Conservation (phyloP, 495 filamentous ascomycete genomes). For the Halenospora varia region DNA sequence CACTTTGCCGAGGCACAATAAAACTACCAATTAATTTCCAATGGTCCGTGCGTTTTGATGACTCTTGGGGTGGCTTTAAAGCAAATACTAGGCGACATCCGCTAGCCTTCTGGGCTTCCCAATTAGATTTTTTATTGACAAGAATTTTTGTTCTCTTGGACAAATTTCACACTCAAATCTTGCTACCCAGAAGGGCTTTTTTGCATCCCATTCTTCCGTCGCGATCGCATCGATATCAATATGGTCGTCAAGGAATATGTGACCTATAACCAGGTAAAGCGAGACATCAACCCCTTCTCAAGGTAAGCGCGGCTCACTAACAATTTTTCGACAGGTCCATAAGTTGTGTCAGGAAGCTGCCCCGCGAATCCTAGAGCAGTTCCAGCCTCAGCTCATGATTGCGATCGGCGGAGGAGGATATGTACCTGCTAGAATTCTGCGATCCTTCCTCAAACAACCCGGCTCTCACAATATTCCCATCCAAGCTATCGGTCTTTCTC, state of each 20-base stretch:
- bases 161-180: neutral
- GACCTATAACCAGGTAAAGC: constrained; percentile 87
- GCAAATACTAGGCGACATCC: constrained; percentile 4
- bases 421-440: constrained; percentile 93
- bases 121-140: neutral
- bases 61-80: neutral
- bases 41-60: neutral
- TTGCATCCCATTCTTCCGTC: neutral
- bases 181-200: neutral
- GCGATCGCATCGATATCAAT: constrained; percentile 22
- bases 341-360: constrained; percentile 90
- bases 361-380: constrained; percentile 70
- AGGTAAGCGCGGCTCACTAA: constrained; percentile 23
- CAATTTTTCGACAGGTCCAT: constrained; percentile 65
- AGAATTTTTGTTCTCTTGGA: constrained; percentile 7
- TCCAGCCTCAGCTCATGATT: constrained; percentile 94
- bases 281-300: constrained; percentile 5
- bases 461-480: constrained; percentile 95
- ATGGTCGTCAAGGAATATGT: constrained; percentile 92
- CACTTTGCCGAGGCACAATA: neutral
- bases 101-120: constrained; percentile 2
- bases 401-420: constrained; percentile 98
- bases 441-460: constrained; percentile 92
- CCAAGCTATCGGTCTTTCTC: constrained; percentile 95
- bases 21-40: neutral